Evolutionary conservation across 2,329 filamentous ascomycete species (phyloP), one percentile per base, ranked within the genome.

Genomic region (Pyrenochaeta sp.): DNA sequence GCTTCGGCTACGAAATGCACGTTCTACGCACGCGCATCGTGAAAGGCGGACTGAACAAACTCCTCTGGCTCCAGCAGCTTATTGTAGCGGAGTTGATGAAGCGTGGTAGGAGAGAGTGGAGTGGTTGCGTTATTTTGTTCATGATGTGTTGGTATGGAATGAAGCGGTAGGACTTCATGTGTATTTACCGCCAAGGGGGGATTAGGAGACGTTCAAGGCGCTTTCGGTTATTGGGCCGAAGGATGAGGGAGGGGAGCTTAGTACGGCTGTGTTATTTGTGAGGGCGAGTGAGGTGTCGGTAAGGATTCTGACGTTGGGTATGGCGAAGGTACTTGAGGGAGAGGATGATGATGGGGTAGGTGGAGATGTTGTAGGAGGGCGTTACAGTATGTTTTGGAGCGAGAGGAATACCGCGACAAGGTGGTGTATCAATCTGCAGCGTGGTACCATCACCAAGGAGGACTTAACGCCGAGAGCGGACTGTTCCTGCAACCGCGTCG

Each of bases 11-110:
- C 43, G 68, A 67, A n/a, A 73, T 75, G 65, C 55, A 71, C 42
- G 67, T 79, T 2, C 63, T 80, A 34, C 64, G 73, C 30, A 62
- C 73, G 30, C 61, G 68, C 19, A 69, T 79, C 13, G 66, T 69
- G 1, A 66, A 62, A 10, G 77, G 76, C 2, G 76, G 69, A 49
- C 74, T 75, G 68, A 78, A 77, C 57, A 78, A 78, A 45, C 67
- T 72, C 27, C 61, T 64, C 15, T 77, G 73, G 54, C 43, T 74
- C 24, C 60, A 69, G 44, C 48, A 53, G 2, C 52, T 71, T 19
- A 58, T 77, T 19, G 61, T 67, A 7, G 48, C 65, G 30, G 73
- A 76, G 44, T 45, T 77, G 45, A 57, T 58, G 39, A 73, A 72
- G 52, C 65, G 65, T 6, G 58, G 59, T 13, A 58, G 1, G 44